These are phyloP conservation scores for Seminavis robusta DNA, from an alignment of 108 stramenopile species.

Conservation along the genomic window DNA sequence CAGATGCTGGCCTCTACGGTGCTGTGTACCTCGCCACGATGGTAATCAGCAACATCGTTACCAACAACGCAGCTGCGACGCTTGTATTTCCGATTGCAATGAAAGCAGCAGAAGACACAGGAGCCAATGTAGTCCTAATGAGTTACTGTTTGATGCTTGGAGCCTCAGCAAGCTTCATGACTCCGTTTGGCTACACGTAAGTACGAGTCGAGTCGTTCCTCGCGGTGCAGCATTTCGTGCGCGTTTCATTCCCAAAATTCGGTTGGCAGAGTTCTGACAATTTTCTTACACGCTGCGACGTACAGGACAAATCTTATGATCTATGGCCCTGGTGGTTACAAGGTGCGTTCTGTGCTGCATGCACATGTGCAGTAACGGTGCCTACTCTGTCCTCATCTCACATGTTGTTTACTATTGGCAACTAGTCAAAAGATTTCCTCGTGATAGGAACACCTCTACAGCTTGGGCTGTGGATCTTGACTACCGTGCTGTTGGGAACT, in stretches of 20 bases:
- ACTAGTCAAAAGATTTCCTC: slow-evolving; percentile 62
- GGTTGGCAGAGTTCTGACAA: background rate
- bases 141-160: slow-evolving; percentile 75
- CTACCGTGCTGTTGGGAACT: slow-evolving; percentile 36
- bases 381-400: background rate
- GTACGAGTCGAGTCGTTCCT: background rate
- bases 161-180: slow-evolving; percentile 78
- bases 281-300: background rate
- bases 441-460: slow-evolving; percentile 79
- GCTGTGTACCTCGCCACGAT: slow-evolving; percentile 85
- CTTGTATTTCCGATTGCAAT: slow-evolving; percentile 83
- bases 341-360: slow-evolving; percentile 5
- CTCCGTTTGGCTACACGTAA: slow-evolving; percentile 74
- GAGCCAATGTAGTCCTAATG: slow-evolving; percentile 58
- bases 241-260: background rate
- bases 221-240: background rate
- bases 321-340: slow-evolving; percentile 87
- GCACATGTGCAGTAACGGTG: background rate
- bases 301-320: slow-evolving; percentile 70
- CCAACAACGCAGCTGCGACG: slow-evolving; percentile 88
- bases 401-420: background rate
- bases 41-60: slow-evolving; percentile 76
- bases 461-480: slow-evolving; percentile 67
- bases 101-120: slow-evolving; percentile 68
- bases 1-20: slow-evolving; percentile 65